Conservation (phyloP, 305 asterid genomes). For the Striga hermonthica region DNA sequence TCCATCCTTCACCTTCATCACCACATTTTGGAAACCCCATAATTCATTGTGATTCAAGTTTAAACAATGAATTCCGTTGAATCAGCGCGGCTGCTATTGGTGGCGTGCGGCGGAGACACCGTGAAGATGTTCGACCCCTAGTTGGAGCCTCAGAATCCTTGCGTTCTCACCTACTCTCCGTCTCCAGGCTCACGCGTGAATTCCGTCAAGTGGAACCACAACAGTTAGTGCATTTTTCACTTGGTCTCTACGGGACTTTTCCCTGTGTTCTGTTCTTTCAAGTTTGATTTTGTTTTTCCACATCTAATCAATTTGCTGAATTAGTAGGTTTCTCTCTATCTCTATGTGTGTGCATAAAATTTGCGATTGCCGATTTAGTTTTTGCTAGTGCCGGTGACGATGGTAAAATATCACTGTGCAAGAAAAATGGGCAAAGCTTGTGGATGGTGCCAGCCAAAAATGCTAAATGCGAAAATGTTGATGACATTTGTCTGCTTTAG, state of each 20-base stretch:
- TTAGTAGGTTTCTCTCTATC: background rate
- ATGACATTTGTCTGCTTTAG: conserved; percentile 47
- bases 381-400: conserved; percentile 96
- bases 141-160: conserved; percentile 77
- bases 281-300: conserved; percentile 9
- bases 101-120: conserved; percentile 92
- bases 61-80: conserved; percentile 45
- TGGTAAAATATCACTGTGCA: conserved; percentile 74
- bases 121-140: conserved; percentile 89
- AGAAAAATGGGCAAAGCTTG: conserved; percentile 77
- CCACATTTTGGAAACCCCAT: conserved; percentile 23
- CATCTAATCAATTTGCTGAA: background rate
- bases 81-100: conserved; percentile 54
- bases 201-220: conserved; percentile 95
- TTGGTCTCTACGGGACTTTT: conserved; percentile 13
- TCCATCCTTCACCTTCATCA: conserved; percentile 21
- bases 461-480: conserved; percentile 63
- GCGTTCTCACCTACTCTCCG: conserved; percentile 73
- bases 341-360: background rate
- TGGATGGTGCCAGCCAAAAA: conserved; percentile 74
- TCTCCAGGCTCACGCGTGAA: conserved; percentile 77
- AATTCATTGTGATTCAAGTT: conserved; percentile 2
- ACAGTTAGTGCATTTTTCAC: conserved; percentile 51
- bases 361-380: conserved; percentile 60
- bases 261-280: background rate